Conservation (phyloP, 148 eudicot genomes). For the Vaccinium vitisidaea region DNA sequence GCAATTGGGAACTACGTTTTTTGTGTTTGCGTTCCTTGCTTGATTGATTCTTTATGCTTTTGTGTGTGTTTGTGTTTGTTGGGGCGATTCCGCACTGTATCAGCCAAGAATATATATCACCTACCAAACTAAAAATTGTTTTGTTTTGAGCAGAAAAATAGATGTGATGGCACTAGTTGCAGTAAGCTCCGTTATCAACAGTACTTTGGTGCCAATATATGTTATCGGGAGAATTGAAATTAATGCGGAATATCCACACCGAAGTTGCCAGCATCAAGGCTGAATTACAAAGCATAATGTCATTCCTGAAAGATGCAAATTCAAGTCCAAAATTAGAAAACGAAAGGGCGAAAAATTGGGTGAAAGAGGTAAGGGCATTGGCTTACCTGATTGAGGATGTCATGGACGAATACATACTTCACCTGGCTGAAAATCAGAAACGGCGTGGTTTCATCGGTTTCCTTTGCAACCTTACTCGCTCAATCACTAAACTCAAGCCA, state of each 20-base stretch:
- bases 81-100: neutral
- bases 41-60: neutral
- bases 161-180: no score
- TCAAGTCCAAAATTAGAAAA: no score
- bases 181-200: no score
- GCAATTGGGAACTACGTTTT: neutral
- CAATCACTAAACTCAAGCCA: neutral
- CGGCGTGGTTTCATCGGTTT: neutral
- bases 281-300: no score
- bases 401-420: neutral
- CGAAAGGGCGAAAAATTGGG: neutral
- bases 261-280: no score
- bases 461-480: neutral
- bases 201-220: no score
- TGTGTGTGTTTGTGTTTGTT: no score
- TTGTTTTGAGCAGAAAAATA: neutral
- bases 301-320: no score
- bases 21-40: neutral
- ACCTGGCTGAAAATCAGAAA: neutral
- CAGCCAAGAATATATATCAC: neutral
- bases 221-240: no score
- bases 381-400: neutral
- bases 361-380: neutral
- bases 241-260: no score
- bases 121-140: neutral